These are phyloP conservation scores for Cordyceps farinosa DNA, from an alignment of 2,329 filamentous ascomycete species.

Conservation along the genomic window DNA sequence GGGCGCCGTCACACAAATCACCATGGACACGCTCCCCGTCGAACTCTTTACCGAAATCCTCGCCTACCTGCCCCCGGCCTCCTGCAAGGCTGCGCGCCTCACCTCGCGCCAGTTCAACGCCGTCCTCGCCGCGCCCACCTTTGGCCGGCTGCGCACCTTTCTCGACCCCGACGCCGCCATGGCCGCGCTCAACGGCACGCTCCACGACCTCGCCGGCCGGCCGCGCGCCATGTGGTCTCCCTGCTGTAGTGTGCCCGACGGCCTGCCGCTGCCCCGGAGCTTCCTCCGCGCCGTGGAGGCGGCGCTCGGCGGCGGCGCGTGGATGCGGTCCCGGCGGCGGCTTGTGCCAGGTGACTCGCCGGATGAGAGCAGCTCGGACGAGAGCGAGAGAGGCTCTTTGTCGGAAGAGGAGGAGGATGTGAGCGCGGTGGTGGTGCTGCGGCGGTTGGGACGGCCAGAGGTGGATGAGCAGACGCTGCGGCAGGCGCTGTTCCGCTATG, in stretches of 20 bases:
- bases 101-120: conserved; percentile 32
- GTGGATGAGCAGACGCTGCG: conserved; percentile 26
- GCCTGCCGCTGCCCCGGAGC: conserved; percentile 29
- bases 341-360: conserved; percentile 1
- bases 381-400: conserved; percentile 8
- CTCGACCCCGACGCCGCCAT: conserved; percentile 27
- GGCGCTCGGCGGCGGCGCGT: conserved; percentile 28
- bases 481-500: conserved; percentile 33
- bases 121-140: conserved; percentile 28
- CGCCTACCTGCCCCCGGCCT: conserved; percentile 24
- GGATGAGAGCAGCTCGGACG: conserved; percentile 17
- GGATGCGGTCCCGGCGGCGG: conserved; percentile 14
- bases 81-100: conserved; percentile 28
- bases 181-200: conserved; percentile 23
- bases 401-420: background rate
- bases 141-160: conserved; percentile 30
- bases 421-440: conserved; percentile 3
- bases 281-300: conserved; percentile 32
- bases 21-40: conserved; percentile 31
- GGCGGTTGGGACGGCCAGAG: conserved; percentile 23
- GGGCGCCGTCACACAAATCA: too few species aligned
- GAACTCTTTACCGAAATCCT: conserved; percentile 32
- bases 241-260: conserved; percentile 30
- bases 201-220: conserved; percentile 25
- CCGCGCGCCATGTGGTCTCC: conserved; percentile 34